Evolutionary conservation across 2,329 filamentous ascomycete species (phyloP).

Genomic region (Eutypa lata): DNA sequence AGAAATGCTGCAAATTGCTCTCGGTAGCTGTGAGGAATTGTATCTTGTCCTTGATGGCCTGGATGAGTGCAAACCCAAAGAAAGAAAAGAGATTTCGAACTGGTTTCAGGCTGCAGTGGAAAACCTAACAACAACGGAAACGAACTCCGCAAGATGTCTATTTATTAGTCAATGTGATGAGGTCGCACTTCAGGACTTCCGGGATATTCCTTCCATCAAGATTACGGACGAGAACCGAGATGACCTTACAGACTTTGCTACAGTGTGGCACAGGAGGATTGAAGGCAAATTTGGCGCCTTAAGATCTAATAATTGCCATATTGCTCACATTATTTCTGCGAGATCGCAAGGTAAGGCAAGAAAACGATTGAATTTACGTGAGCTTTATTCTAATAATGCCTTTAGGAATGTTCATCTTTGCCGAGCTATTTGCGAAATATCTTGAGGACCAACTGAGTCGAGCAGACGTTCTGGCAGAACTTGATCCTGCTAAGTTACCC

Average conservation of each 20-base stretch:
- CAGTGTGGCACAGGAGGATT: conserved; percentile 15
- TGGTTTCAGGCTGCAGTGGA: conserved; percentile 22
- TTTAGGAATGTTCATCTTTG: conserved; percentile 29
- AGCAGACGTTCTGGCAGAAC: conserved; percentile 14
- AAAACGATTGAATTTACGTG: neutral
- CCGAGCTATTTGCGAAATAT: conserved; percentile 24
- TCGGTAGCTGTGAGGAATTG: conserved; percentile 21
- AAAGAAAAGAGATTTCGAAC: conserved; percentile 28
- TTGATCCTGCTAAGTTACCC: conserved; percentile 16
- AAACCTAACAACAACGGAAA: conserved; percentile 2
- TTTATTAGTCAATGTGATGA: conserved; percentile 36
- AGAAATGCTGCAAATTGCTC: conserved; percentile 26
- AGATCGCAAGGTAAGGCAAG: conserved; percentile 16
- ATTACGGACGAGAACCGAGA: conserved; percentile 23
- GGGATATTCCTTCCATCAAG: conserved; percentile 16
- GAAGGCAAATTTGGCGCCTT: conserved; percentile 20
- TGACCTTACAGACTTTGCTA: conserved; percentile 29
- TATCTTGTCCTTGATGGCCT: conserved; percentile 40
- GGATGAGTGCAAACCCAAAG: conserved; percentile 34
- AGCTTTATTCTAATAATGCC: neutral
- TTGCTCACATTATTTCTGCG: conserved; percentile 14
- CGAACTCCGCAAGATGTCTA: conserved; percentile 21
- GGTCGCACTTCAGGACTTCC: conserved; percentile 25
- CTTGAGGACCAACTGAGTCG: conserved; percentile 17
- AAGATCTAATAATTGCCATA: conserved; percentile 8